Evolutionary conservation across 2,329 filamentous ascomycete species (phyloP).

Genomic region (Apiospora pterosperma): DNA sequence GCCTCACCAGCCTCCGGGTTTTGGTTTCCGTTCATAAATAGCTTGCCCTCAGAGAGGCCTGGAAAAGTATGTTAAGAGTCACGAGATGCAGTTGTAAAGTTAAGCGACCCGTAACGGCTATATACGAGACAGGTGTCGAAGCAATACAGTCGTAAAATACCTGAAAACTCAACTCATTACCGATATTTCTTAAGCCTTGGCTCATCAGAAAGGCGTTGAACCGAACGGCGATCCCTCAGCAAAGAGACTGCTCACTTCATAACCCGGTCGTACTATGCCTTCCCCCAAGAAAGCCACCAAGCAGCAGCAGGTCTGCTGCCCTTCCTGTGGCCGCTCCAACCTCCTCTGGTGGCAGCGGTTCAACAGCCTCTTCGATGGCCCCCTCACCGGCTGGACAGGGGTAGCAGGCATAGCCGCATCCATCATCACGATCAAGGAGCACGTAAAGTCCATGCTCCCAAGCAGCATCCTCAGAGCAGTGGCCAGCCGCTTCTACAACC

Average conservation of each 20-base stretch:
- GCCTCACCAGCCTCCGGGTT: background rate
- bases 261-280: background rate
- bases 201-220: background rate
- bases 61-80: background rate
- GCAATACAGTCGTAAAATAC: background rate
- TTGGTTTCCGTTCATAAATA: background rate
- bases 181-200: background rate
- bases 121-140: background rate
- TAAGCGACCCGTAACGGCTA: background rate
- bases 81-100: background rate
- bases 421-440: background rate
- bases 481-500: background rate
- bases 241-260: background rate
- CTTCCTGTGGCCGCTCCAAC: background rate
- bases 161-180: background rate
- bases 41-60: background rate
- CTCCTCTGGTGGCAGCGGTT: background rate
- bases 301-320: background rate
- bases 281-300: background rate
- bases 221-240: background rate
- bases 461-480: background rate
- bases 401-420: background rate
- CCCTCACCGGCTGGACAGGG: background rate
- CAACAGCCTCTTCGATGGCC: slow-evolving; percentile 1
- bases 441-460: background rate